A percentile compares a stretch with the other conserved stretches of the same genome.
These are phyloP conservation scores for Suillus subaureus DNA, from an alignment of 768 basidiomycete species.

Conservation along the genomic window DNA sequence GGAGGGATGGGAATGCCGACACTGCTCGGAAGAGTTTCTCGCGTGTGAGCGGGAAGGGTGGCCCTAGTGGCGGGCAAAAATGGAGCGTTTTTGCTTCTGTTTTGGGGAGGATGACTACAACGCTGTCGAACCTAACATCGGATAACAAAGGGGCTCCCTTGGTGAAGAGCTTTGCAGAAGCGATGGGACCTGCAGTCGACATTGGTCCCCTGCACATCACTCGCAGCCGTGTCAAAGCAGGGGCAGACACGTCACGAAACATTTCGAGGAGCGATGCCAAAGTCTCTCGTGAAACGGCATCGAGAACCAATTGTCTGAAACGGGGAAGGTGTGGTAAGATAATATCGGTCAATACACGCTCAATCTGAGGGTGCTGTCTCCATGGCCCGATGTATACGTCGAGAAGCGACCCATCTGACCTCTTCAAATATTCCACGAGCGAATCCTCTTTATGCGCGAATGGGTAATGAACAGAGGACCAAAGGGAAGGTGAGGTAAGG, in stretches of 20 bases:
- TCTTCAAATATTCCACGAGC: constrained; percentile 33
- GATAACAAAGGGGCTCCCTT: constrained; percentile 33
- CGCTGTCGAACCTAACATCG: constrained; percentile 35
- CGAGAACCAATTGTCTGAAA: constrained; percentile 33
- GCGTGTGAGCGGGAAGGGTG: constrained; percentile 31
- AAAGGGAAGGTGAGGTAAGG: constrained; percentile 35
- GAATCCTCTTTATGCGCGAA: constrained; percentile 32
- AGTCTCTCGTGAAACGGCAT: constrained; percentile 33
- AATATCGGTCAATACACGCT: constrained; percentile 25
- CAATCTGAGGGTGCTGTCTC: constrained; percentile 32
- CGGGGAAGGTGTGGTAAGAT: constrained; percentile 32
- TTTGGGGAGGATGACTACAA: constrained; percentile 29
- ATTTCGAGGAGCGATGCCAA: constrained; percentile 23
- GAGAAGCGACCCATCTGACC: constrained; percentile 33
- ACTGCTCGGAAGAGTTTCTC: constrained; percentile 24
- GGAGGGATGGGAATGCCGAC: constrained; percentile 23
- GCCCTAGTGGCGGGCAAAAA: constrained; percentile 36
- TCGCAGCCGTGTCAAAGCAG: constrained; percentile 27
- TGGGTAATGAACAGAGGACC: constrained; percentile 36
- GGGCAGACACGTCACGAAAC: constrained; percentile 30
- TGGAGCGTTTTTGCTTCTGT: constrained; percentile 28
- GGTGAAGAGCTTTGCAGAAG: constrained; percentile 27
- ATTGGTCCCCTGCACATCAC: constrained; percentile 35
- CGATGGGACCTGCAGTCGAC: constrained; percentile 27
- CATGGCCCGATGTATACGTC: constrained; percentile 36